Evolutionary conservation across 495 filamentous ascomycete species (phyloP).

Genomic region (Daldinia decipiens): DNA sequence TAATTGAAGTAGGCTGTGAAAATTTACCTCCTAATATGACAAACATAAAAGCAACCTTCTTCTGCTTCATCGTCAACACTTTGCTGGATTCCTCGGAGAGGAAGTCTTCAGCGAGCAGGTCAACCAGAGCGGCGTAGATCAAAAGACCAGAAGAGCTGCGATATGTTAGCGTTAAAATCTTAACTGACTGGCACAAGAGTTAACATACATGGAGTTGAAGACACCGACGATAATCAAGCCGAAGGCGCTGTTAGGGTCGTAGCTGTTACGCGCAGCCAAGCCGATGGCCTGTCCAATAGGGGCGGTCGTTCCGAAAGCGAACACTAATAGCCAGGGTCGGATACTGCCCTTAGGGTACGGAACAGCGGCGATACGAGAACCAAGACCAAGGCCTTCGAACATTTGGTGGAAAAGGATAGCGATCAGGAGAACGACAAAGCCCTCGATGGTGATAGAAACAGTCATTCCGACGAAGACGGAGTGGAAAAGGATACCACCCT

Average conservation of each 20-base stretch:
- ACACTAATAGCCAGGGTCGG: conserved; percentile 71
- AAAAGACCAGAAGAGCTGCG: conserved; percentile 66
- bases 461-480: conserved; percentile 76
- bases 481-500: conserved; percentile 69
- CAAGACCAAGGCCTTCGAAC: conserved; percentile 76
- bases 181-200: neutral
- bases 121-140: conserved; percentile 70
- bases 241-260: conserved; percentile 71
- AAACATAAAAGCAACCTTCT: conserved; percentile 53
- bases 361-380: conserved; percentile 68
- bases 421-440: conserved; percentile 72
- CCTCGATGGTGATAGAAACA: conserved; percentile 69
- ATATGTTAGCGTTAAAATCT: conserved; percentile 6
- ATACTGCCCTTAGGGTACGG: conserved; percentile 59
- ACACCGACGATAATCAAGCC: conserved; percentile 73
- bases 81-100: conserved; percentile 63
- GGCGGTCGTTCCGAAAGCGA: conserved; percentile 68
- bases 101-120: conserved; percentile 72
- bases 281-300: conserved; percentile 71
- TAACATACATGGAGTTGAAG: conserved; percentile 72
- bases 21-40: conserved; percentile 57
- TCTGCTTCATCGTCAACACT: conserved; percentile 57
- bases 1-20: neutral
- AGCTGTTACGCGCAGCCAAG: conserved; percentile 64
- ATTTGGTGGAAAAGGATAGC: conserved; percentile 77